Evolutionary conservation across 352 stramenopile genomes (phyloP), one percentile per base, ranked within the genome.

Genomic region (Phytophthora pluvialis): DNA sequence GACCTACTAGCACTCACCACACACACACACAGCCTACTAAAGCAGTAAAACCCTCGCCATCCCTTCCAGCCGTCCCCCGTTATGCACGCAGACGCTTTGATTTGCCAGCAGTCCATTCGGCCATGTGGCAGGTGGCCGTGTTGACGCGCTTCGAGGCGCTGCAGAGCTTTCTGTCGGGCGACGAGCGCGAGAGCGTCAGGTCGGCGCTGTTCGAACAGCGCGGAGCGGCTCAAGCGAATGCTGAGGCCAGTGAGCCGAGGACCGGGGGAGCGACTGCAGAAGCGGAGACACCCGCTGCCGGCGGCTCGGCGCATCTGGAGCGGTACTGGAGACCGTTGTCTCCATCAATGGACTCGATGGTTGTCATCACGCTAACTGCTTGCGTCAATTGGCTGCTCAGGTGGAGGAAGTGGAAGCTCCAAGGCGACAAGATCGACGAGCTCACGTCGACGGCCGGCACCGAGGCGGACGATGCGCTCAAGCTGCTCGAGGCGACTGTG

Each of bases 331-430:
- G 25, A 40, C 32, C 31, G 13, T 43, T 12, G 10, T 36, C 10
- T 26, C n/a, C 39, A 28, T 4, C 40, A 3, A 7, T 13, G 36
- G 1, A 13, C 46, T 18, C 36, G 2, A 18, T 43, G 12, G 42
- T 51, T 15, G 9, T 21, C 15, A 0, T 25, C 42, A 9, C 39
- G 6, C 25, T 56, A 33, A 56, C n/a, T 57, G 18, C 26, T 21
- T 47, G 35, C 15, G n/a, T 35, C 16, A 47, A 42, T 61, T 58
- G 50, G 21, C 28, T 73, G 16, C 38, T 28, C 31, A 90, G 81
- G 50, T 90, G 81, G 67, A 87, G 77, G 65, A 72, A 80, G 53
- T 90, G 81, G 81, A 90, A 88, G 66, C 78, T 90, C 4, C 62
- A 72, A 25, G 73, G 70, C 43, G 70, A 62, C 16, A 76, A 89